These are phyloP conservation scores for Colletotrichum cereale DNA, from an alignment of 2,329 filamentous ascomycete species.

Conservation along the genomic window DNA sequence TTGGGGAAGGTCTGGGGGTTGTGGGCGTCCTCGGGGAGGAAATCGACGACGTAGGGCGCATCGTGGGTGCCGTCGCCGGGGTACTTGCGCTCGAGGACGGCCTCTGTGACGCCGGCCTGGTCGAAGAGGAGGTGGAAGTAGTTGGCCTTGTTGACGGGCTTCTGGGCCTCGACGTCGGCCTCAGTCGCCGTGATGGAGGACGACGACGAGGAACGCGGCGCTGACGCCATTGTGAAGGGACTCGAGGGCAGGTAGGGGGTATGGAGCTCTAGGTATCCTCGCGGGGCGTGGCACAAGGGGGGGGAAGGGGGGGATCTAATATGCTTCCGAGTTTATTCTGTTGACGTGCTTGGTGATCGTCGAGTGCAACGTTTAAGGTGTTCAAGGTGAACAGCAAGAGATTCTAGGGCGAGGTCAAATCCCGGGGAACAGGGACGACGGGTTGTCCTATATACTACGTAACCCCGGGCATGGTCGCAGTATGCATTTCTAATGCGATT, in stretches of 20 bases:
- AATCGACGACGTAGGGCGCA: conserved; percentile 73
- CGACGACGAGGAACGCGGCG: conserved; percentile 45
- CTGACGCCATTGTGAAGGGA: conserved; percentile 34
- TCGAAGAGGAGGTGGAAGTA: conserved; percentile 68
- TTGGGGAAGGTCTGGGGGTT: conserved; percentile 71
- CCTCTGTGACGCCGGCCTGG: conserved; percentile 68
- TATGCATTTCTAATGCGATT: conserved; percentile 32
- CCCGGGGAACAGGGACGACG: conserved; percentile 27
- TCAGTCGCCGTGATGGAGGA: conserved; percentile 52
- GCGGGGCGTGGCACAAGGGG: not conserved
- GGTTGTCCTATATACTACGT: conserved; percentile 30
- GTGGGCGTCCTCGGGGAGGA: conserved; percentile 72
- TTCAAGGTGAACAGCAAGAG: conserved; percentile 16
- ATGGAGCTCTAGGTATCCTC: not conserved
- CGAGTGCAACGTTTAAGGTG: not conserved
- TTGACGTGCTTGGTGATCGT: conserved; percentile 7
- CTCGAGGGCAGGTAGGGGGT: not conserved
- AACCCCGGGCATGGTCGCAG: conserved; percentile 13
- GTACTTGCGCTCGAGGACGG: conserved; percentile 68
- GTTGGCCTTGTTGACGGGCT: conserved; percentile 49
- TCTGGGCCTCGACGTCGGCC: conserved; percentile 58
- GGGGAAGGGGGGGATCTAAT: conserved; percentile 19
- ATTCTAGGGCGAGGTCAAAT: conserved; percentile 31
- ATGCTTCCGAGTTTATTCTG: conserved; percentile 8
- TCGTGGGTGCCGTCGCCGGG: conserved; percentile 71